Conservation (phyloP, 805 yeast species). For the Yamadazyma paraphyllophila region DNA sequence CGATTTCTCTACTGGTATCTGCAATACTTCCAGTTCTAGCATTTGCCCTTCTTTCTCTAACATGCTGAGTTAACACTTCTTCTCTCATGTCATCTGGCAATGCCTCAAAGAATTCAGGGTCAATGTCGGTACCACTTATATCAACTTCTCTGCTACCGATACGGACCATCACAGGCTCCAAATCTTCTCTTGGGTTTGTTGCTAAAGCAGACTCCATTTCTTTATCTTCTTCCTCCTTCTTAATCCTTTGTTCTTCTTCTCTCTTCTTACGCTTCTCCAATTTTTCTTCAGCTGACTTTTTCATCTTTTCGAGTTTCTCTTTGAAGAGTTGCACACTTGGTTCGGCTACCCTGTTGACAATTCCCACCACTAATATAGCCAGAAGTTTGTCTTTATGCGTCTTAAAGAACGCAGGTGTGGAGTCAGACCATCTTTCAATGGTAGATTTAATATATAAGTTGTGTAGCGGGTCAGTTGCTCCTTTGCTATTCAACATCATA, state of each 20-base stretch:
- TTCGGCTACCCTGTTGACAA: conserved; percentile 47
- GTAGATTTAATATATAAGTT: conserved; percentile 46
- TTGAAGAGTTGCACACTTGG: conserved; percentile 44
- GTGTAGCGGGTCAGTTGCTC: conserved; percentile 17
- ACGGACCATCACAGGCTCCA: conserved; percentile 60
- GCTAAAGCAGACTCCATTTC: conserved; percentile 13
- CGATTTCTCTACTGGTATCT: conserved; percentile 60
- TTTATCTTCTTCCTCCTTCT: conserved; percentile 18
- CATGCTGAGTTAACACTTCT: conserved; percentile 84
- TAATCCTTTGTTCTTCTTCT: conserved; percentile 25
- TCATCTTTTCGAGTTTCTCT: conserved; percentile 23
- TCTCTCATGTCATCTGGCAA: conserved; percentile 91
- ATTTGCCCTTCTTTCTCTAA: conserved; percentile 69
- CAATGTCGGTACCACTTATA: conserved; percentile 86
- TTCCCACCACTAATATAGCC: conserved; percentile 24
- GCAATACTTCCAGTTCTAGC: conserved; percentile 38
- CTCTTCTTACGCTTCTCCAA: conserved; percentile 29
- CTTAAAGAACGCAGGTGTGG: conserved; percentile 50
- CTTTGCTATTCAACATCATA: conserved; percentile 14
- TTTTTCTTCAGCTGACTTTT: conserved; percentile 30
- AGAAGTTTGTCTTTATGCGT: conserved; percentile 26
- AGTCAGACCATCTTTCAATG: conserved; percentile 66
- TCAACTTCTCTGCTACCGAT: conserved; percentile 81
- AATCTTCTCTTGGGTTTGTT: conserved; percentile 4
- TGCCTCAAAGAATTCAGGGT: conserved; percentile 86